Evolutionary conservation across 371 early-diverging fungal species (phyloP).

Genomic region (Syncephalastrum racemosum): DNA sequence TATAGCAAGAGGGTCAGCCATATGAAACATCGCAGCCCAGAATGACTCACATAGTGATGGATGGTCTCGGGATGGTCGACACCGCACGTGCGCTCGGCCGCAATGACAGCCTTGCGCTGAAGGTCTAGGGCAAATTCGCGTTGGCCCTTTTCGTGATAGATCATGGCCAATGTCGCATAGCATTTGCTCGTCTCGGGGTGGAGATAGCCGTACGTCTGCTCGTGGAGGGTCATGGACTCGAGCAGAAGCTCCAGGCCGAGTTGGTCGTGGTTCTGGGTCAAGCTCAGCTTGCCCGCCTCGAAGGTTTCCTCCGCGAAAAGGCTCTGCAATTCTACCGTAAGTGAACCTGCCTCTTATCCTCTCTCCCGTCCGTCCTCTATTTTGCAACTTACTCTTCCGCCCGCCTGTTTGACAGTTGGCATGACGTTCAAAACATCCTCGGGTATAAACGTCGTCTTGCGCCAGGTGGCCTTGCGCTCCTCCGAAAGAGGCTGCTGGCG

Average conservation of each 20-base stretch:
- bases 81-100: constrained; percentile 83
- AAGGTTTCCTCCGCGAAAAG: constrained; percentile 87
- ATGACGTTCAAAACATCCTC: constrained; percentile 80
- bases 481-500: constrained; percentile 7
- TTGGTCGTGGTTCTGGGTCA: constrained; percentile 79
- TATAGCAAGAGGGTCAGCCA: constrained; percentile 22
- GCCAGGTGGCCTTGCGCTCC: constrained; percentile 21
- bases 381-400: constrained; percentile 42
- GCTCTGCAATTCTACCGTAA: constrained; percentile 32
- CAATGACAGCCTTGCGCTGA: constrained; percentile 86
- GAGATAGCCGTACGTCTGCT: constrained; percentile 89
- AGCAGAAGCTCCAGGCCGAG: constrained; percentile 79
- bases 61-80: constrained; percentile 88
- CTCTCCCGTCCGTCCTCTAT: not conserved
- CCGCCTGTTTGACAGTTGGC: constrained; percentile 82
- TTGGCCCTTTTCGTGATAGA: constrained; percentile 80
- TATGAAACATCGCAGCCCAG: too few relatives aligned
- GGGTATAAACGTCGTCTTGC: constrained; percentile 60
- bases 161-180: constrained; percentile 85
- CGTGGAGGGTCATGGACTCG: constrained; percentile 85
- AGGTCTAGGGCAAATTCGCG: constrained; percentile 72
- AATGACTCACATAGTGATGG: constrained; percentile 76
- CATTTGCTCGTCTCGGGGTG: constrained; percentile 87
- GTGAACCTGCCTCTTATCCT: not conserved
- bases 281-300: constrained; percentile 82